A percentile compares a stretch with the other conserved stretches of the same genome.
These are phyloP conservation scores for Russula emetica DNA, from an alignment of 768 basidiomycete genomes.

Conservation along the genomic window DNA sequence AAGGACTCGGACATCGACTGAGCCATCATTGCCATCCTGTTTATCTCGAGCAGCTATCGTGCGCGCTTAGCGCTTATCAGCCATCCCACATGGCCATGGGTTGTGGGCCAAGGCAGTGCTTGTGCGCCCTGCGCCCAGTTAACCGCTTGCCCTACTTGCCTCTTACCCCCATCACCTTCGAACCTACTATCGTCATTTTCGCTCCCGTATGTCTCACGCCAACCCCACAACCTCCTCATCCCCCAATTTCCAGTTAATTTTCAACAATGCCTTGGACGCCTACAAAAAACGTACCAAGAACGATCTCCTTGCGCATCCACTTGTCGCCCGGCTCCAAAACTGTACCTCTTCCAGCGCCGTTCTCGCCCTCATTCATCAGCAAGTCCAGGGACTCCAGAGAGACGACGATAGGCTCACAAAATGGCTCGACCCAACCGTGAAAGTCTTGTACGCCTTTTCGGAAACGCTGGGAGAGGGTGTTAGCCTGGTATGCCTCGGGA, in stretches of 20 bases:
- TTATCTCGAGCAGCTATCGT: too few species aligned
- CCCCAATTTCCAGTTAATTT: background rate
- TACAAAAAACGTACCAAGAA: background rate
- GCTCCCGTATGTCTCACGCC: too few species aligned
- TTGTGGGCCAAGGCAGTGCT: too few species aligned
- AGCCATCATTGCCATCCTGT: too few species aligned
- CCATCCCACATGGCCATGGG: too few species aligned
- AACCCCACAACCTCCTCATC: too few species aligned
- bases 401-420: background rate
- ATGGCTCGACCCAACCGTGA: background rate
- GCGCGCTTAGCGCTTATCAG: too few species aligned
- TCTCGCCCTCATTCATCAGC: background rate
- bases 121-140: too few species aligned
- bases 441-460: background rate
- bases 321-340: background rate
- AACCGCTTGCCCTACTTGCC: too few species aligned
- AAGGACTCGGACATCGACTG: too few species aligned
- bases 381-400: background rate
- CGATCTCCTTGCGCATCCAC: background rate
- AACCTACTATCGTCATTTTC: too few species aligned
- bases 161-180: too few species aligned
- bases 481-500: background rate
- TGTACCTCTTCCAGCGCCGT: background rate
- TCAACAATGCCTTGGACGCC: background rate
- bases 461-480: background rate